Conservation (phyloP, 345 rosid species). For the Clausena lansium region DNA sequence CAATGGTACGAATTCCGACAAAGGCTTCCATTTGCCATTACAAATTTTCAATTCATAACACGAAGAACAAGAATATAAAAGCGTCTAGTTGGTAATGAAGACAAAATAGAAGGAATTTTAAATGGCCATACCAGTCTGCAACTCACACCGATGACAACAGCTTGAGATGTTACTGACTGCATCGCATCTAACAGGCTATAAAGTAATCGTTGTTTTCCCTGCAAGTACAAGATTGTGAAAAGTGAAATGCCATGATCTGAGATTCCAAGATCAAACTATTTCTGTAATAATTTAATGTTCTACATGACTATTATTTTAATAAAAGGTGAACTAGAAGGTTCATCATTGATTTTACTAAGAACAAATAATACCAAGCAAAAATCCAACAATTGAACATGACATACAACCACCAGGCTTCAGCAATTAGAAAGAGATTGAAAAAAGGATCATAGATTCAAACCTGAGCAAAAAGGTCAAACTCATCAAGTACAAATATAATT, state of each 20-base stretch:
- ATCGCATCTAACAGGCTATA: slow-evolving; percentile 93
- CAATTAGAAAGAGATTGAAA: slow-evolving; percentile 6
- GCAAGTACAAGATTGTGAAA: slow-evolving; percentile 19
- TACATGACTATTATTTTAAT: background rate
- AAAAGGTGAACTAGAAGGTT: background rate
- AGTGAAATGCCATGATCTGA: background rate
- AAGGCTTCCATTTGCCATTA: background rate
- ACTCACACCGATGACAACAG: slow-evolving; percentile 81
- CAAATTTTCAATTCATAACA: background rate
- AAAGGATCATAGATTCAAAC: slow-evolving; percentile 36
- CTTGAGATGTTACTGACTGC: slow-evolving; percentile 91
- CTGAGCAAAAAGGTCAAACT: slow-evolving; percentile 95
- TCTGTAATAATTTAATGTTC: background rate
- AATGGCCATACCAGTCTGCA: slow-evolving; percentile 61
- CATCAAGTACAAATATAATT: slow-evolving; percentile 76
- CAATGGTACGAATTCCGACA: background rate
- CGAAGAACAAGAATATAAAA: background rate
- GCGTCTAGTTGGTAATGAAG: background rate
- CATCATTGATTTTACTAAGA: background rate
- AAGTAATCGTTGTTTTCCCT: slow-evolving; percentile 89
- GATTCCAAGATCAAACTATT: background rate
- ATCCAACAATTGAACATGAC: background rate
- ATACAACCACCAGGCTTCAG: background rate
- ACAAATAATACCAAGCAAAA: background rate
- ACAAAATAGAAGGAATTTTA: background rate